phyloP scores from a whole-genome alignment of 2,329 filamentous ascomycete species.

The Sporothrix inflata region DNA sequence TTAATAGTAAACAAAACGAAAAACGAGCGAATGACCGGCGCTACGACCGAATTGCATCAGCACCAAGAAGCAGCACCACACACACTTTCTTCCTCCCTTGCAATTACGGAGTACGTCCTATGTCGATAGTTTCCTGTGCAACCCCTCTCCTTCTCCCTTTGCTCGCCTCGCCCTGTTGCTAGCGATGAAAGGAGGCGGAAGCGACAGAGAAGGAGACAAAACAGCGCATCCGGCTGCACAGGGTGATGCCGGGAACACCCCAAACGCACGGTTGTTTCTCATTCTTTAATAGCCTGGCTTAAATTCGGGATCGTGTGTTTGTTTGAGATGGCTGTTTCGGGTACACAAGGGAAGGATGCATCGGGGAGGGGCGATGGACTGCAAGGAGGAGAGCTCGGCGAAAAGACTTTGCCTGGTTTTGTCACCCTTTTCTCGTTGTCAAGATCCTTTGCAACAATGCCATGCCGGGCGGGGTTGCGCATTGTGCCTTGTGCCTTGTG shows the following conservation, averaged over 20 bases:
- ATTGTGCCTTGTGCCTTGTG: neutral
- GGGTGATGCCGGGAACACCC: too few species aligned
- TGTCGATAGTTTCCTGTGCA: too few species aligned
- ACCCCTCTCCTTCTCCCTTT: too few species aligned
- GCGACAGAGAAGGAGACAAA: too few species aligned
- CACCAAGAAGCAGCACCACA: neutral
- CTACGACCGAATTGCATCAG: neutral
- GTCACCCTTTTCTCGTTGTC: neutral
- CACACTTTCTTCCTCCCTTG: neutral
- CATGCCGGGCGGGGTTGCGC: constrained; percentile 20
- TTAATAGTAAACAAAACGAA: constrained; percentile 23
- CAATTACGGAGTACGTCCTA: too few species aligned
- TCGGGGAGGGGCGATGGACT: constrained; percentile 2
- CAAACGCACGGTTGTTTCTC: too few species aligned
- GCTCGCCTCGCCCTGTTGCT: too few species aligned
- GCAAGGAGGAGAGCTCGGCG: too few species aligned
- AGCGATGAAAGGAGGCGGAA: too few species aligned
- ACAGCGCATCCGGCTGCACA: too few species aligned
- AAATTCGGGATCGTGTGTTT: neutral
- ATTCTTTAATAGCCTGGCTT: neutral
- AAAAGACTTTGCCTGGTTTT: neutral
- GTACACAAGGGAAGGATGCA: constrained; percentile 9
- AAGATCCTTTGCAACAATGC: neutral
- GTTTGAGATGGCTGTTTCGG: constrained; percentile 22
- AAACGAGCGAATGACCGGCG: neutral